phyloP scores from a whole-genome alignment of 1,284 basidiomycete species.

The Lentinus polychrous region DNA sequence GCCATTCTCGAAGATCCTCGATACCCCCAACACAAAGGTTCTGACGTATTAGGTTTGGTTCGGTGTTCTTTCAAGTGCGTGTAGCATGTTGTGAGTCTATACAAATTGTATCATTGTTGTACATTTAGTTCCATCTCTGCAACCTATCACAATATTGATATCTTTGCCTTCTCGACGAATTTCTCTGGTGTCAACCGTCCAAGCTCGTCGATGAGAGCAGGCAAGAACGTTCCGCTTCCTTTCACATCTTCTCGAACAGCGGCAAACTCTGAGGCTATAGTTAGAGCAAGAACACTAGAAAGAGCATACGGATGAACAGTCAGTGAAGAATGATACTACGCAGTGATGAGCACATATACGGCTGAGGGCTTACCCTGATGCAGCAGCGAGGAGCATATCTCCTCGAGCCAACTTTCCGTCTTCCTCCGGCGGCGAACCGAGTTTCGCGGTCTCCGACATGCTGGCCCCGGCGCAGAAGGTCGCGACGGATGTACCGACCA shows the following conservation, averaged over 20 bases:
- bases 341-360: not conserved
- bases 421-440: slow-evolving; percentile 17
- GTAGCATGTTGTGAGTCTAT: not conserved
- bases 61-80: not conserved
- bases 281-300: slow-evolving; percentile 71
- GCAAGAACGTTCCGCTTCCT: slow-evolving; percentile 85
- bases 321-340: not conserved
- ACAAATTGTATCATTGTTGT: slow-evolving; percentile 1
- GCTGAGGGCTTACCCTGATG: slow-evolving; percentile 58
- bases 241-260: slow-evolving; percentile 61
- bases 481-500: slow-evolving; percentile 74
- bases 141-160: slow-evolving; percentile 31
- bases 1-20: slow-evolving; percentile 76
- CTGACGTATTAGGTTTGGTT: not conserved
- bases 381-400: slow-evolving; percentile 68
- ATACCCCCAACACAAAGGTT: slow-evolving; percentile 24
- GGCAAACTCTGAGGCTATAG: slow-evolving; percentile 80
- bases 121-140: not conserved
- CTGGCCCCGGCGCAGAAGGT: slow-evolving; percentile 73
- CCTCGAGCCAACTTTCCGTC: slow-evolving; percentile 51
- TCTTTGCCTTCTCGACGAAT: slow-evolving; percentile 41
- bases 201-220: slow-evolving; percentile 82
- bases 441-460: slow-evolving; percentile 22
- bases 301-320: slow-evolving; percentile 1
- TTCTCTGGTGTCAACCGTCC: slow-evolving; percentile 54